Percentiles rank a stretch among this genome's conserved stretches.
phyloP scores from a whole-genome alignment of 129 eudicot species.

The Saposhnikovia divaricata region DNA sequence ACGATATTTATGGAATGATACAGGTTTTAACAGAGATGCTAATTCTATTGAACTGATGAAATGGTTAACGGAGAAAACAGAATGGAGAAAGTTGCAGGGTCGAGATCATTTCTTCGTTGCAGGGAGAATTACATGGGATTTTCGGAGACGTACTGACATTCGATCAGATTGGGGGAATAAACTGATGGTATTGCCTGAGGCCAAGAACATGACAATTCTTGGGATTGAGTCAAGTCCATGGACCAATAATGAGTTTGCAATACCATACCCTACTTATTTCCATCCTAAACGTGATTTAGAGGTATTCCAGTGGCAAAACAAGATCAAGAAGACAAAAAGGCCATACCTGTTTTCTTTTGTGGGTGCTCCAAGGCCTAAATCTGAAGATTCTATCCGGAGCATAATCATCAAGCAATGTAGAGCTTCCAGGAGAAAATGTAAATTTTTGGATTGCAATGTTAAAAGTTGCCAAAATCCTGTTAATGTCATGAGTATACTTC shows the following conservation, averaged over 20 bases:
- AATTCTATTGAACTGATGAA: constrained; percentile 34
- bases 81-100: constrained; percentile 39
- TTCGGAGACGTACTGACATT: constrained; percentile 27
- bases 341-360: constrained; percentile 37
- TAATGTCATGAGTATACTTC: constrained; percentile 38
- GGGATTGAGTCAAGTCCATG: constrained; percentile 36
- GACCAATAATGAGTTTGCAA: constrained; percentile 31
- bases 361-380: constrained; percentile 47
- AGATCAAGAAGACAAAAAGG: constrained; percentile 18
- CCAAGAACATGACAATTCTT: constrained; percentile 46
- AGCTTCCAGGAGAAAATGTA: constrained; percentile 17
- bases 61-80: constrained; percentile 35
- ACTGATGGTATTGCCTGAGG: constrained; percentile 39
- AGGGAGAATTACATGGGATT: constrained; percentile 54
- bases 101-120: constrained; percentile 46
- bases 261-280: constrained; percentile 51
- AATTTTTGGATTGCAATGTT: constrained; percentile 26
- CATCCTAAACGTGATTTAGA: constrained; percentile 34
- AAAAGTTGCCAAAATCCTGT: constrained; percentile 34
- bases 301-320: constrained; percentile 40
- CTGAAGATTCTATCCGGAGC: constrained; percentile 29
- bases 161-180: constrained; percentile 39
- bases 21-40: constrained; percentile 32
- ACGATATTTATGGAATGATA: constrained; percentile 26
- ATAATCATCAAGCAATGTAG: constrained; percentile 39